A percentile compares a stretch with the other conserved stretches of the same genome.
phyloP scores from a whole-genome alignment of 305 asterid species.

The Rubia tinctorum region DNA sequence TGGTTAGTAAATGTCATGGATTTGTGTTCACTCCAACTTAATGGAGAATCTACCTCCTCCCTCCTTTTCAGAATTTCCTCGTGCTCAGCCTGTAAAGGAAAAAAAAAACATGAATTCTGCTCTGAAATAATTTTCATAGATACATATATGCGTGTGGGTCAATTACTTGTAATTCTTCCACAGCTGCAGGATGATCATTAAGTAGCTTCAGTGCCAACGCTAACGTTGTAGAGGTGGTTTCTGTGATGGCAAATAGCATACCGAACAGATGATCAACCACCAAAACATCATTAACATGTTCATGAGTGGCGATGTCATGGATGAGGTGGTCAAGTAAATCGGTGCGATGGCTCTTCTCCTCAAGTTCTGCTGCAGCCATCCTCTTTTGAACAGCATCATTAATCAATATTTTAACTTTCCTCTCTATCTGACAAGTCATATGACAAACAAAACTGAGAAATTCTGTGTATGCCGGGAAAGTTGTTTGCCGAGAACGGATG shows the following conservation, averaged over 20 bases:
- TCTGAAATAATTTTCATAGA: not conserved
- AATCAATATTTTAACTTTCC: slow-evolving; percentile 63
- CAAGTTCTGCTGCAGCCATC: slow-evolving; percentile 33
- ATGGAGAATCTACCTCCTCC: too few species aligned
- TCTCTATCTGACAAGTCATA: slow-evolving; percentile 24
- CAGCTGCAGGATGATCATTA: slow-evolving; percentile 52
- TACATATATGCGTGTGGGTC: not conserved
- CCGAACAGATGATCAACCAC: slow-evolving; percentile 51
- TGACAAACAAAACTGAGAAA: too few species aligned
- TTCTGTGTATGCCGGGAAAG: too few species aligned
- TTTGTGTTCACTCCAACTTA: too few species aligned
- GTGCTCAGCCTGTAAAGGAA: too few species aligned
- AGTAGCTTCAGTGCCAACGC: slow-evolving; percentile 74
- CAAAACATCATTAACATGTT: slow-evolving; percentile 56
- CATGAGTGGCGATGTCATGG: slow-evolving; percentile 50
- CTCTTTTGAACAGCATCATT: slow-evolving; percentile 47
- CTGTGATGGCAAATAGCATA: slow-evolving; percentile 51
- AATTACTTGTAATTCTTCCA: slow-evolving; percentile 61
- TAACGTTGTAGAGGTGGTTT: slow-evolving; percentile 62
- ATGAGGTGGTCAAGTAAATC: slow-evolving; percentile 66
- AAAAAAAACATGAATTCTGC: not conserved
- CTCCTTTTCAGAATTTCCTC: too few species aligned
- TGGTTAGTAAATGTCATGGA: too few species aligned
- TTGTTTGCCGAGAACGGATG: too few species aligned
- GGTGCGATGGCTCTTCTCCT: slow-evolving; percentile 41